Evolutionary conservation across 306 rosid genomes (phyloP), one percentile per base, ranked within the genome.

Genomic region (Lablab purpureus): DNA sequence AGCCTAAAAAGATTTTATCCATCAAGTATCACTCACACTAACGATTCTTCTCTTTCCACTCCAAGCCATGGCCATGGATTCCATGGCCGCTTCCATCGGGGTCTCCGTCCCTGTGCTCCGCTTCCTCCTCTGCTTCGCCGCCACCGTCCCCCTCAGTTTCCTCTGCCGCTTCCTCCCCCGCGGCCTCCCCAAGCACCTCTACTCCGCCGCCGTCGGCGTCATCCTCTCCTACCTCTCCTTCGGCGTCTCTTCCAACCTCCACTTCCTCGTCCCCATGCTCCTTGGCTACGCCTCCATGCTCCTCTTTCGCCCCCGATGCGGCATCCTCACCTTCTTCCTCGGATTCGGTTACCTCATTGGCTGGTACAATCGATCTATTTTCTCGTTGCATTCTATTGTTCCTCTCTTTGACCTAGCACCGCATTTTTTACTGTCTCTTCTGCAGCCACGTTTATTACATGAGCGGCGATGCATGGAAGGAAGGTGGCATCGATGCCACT

Each of bases 401-500:
- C 11, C 15, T 40, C 25, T 9, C n/a, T 10, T 43, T 22, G 4
- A 67, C 7, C 36, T 67, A 7, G 5, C 25, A 21, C 18, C 5
- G 5, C 52, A 3, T 10, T 60, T 73, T 5, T 6, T 0, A 10
- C 15, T 80, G 46, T 87, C 75, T 51, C 6, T 72, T 52, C 4
- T 72, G 75, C 83, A 94, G 99, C 91, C 99, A 96, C 87, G 88
- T 93, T 68, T 91, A 83, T 88, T 96, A 96, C 88, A 96, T 96
- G 99, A 96, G 99, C 76, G 99, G 99, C 54, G 99, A 96, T 63
- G 96, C 97, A 74, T 96, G 99, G 99, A 96, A 96, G 84, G 99
- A 91, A 84, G 99, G 99, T 67, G 99, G 99, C 58, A 96, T 96
- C 55, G 99, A 96, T 88, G 96, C 91, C 81, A 96, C 99, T 65